These are phyloP conservation scores for Cladosporium sphaerospermum DNA, from an alignment of 2,329 filamentous ascomycete genomes.

Conservation along the genomic window DNA sequence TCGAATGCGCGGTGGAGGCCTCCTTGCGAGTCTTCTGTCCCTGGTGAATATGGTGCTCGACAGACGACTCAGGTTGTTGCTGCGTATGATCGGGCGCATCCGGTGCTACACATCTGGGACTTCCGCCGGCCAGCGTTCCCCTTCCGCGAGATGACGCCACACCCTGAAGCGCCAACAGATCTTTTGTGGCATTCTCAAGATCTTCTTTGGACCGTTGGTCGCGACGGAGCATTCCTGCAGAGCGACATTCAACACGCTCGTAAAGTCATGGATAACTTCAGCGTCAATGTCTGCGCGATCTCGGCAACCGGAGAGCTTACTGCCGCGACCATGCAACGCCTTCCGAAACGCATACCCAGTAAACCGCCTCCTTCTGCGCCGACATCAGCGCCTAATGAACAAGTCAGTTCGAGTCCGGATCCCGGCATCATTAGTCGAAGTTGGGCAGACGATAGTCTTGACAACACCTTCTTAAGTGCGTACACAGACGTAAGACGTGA, in stretches of 20 bases:
- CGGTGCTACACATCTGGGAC: constrained; percentile 59
- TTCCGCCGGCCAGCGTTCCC: constrained; percentile 56
- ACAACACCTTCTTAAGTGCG: constrained; percentile 49
- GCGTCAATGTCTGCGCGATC: constrained; percentile 50
- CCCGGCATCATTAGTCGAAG: constrained; percentile 31
- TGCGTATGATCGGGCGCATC: constrained; percentile 56
- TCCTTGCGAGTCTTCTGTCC: constrained; percentile 49
- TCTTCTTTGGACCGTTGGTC: constrained; percentile 58
- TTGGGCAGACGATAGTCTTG: constrained; percentile 51
- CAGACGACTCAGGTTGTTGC: constrained; percentile 58
- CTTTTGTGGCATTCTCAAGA: constrained; percentile 60
- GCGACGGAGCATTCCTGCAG: constrained; percentile 56
- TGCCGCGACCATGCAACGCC: constrained; percentile 3
- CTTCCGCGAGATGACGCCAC: constrained; percentile 54
- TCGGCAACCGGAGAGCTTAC: constrained; percentile 52
- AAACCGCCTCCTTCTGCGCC: neutral
- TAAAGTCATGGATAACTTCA: constrained; percentile 48
- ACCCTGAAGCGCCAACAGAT: constrained; percentile 51
- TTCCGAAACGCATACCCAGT: neutral
- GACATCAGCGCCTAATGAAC: constrained; percentile 1
- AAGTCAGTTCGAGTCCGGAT: constrained; percentile 30
- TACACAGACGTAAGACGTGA: constrained; percentile 12
- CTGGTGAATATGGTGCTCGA: constrained; percentile 47
- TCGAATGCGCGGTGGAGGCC: constrained; percentile 58
- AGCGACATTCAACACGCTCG: constrained; percentile 55